phyloP scores from a whole-genome alignment of 176 grass and related monocot genomes.

The Oryza nivara region DNA sequence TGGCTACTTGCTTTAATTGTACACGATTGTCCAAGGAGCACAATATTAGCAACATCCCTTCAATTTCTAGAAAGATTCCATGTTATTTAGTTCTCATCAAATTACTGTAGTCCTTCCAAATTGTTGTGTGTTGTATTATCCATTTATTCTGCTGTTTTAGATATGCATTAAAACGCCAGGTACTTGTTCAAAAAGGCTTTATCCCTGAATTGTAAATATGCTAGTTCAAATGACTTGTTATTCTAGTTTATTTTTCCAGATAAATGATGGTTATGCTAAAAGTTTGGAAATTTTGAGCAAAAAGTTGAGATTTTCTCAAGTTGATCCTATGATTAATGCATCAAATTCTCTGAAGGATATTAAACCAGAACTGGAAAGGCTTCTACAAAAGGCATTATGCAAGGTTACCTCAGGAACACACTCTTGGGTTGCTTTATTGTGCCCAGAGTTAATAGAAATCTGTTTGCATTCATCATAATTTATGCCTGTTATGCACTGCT shows the following conservation, averaged over 20 bases:
- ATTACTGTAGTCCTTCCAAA: not conserved
- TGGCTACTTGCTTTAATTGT: conserved; percentile 7
- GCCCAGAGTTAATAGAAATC: conserved; percentile 7
- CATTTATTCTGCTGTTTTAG: not conserved
- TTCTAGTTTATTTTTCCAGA: conserved; percentile 57
- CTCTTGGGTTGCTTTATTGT: conserved; percentile 22
- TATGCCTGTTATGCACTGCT: not conserved
- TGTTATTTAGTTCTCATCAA: conserved; percentile 12
- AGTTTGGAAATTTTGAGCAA: conserved; percentile 72
- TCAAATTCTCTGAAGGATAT: conserved; percentile 82
- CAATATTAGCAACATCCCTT: not conserved
- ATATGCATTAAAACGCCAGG: not conserved
- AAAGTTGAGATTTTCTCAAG: conserved; percentile 80
- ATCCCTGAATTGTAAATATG: not conserved
- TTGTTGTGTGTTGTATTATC: not conserved
- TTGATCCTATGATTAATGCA: conserved; percentile 69
- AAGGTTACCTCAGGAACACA: conserved; percentile 52
- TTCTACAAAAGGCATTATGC: conserved; percentile 64
- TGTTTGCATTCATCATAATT: conserved; percentile 8
- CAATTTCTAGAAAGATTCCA: not conserved
- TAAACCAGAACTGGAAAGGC: conserved; percentile 73
- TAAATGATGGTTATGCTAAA: conserved; percentile 75
- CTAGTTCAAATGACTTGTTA: conserved; percentile 47
- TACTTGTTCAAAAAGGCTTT: conserved; percentile 12
- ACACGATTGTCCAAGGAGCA: not conserved